These are phyloP conservation scores for Suillus luteus DNA, from an alignment of 768 basidiomycete genomes.

Conservation along the genomic window DNA sequence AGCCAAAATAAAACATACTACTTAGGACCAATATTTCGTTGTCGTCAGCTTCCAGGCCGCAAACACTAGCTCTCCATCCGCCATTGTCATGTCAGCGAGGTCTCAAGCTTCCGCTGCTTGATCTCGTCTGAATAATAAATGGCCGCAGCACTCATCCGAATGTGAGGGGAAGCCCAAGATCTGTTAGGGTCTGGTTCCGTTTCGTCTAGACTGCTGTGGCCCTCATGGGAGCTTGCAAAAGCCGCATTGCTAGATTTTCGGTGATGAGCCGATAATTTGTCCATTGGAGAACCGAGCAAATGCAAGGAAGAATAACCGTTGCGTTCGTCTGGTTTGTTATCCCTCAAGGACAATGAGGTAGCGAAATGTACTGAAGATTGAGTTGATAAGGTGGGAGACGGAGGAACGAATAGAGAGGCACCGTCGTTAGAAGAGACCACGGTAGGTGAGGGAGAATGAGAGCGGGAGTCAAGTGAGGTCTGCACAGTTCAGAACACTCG, in stretches of 20 bases:
- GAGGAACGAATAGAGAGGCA: conserved; percentile 48
- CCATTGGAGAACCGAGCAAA: conserved; percentile 46
- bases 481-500: no score
- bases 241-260: conserved; percentile 64
- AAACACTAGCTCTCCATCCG: no score
- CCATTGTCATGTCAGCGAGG: no score
- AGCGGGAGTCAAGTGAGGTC: conserved; percentile 35
- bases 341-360: conserved; percentile 59
- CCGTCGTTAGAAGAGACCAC: conserved; percentile 45
- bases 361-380: conserved; percentile 62
- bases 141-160: no score
- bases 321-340: conserved; percentile 64
- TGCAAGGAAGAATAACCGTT: conserved; percentile 52
- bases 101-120: no score
- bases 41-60: no score
- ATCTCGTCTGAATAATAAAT: no score
- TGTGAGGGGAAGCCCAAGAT: no score
- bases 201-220: conserved; percentile 39
- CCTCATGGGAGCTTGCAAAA: conserved; percentile 45
- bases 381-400: conserved; percentile 76
- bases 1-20: no score
- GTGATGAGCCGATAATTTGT: conserved; percentile 40
- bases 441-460: conserved; percentile 32
- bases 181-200: conserved; percentile 49
- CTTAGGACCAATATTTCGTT: no score